A percentile compares a stretch with the other conserved stretches of the same genome.
These are phyloP conservation scores for Fusarium odoratissimum DNA, from an alignment of 2,329 filamentous ascomycete genomes.

Conservation along the genomic window DNA sequence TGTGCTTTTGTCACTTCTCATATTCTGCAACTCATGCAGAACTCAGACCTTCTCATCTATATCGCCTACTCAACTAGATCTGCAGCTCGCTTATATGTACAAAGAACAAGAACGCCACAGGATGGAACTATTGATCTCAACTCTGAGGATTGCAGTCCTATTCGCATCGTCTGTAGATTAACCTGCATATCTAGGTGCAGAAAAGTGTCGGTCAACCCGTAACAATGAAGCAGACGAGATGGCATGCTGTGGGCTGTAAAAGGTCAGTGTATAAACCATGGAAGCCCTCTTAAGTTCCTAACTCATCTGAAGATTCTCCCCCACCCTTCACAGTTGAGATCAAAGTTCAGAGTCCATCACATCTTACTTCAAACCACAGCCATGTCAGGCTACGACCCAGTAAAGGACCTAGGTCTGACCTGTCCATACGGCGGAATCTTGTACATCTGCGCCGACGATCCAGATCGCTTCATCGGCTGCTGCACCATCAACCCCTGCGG, in stretches of 20 bases:
- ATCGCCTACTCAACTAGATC: too few relatives aligned
- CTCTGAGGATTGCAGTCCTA: background rate
- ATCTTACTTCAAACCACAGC: background rate
- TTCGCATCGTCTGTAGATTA: background rate
- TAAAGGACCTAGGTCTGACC: conserved; percentile 40
- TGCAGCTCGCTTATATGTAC: background rate
- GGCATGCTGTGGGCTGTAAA: background rate
- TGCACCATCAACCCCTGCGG: conserved; percentile 52
- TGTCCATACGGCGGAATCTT: conserved; percentile 51
- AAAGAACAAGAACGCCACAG: conserved; percentile 2
- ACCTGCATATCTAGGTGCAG: background rate
- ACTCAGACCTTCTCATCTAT: background rate
- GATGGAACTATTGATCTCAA: background rate
- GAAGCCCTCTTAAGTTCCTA: background rate
- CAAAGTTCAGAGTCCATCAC: background rate
- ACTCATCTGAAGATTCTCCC: rapidly evolving
- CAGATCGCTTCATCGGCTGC: conserved; percentile 54
- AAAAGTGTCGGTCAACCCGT: background rate
- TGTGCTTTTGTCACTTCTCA: too few relatives aligned
- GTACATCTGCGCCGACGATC: conserved; percentile 51
- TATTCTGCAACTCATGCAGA: background rate
- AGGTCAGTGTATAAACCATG: background rate
- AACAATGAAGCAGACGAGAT: background rate
- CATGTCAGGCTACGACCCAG: conserved; percentile 24
- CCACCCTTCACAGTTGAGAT: rapidly evolving